Conservation (phyloP, 1,139 yeast species). For the Eremothecium cymbalariae region DNA sequence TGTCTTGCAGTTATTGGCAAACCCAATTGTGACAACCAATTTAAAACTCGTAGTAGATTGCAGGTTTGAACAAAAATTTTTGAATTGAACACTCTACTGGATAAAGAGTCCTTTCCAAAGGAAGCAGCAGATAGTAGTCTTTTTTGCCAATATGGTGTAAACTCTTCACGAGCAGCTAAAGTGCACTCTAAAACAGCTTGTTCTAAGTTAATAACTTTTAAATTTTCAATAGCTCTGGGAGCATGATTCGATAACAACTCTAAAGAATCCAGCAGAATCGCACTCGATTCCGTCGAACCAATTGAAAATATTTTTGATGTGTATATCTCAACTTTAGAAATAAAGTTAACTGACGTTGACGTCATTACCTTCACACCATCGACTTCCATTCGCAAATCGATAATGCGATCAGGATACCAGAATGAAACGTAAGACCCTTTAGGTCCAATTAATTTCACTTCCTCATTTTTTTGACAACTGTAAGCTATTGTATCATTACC, state of each 20-base stretch:
- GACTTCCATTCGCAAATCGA: constrained; percentile 41
- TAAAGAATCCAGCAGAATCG: constrained; percentile 74
- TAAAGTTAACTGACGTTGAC: constrained; percentile 48
- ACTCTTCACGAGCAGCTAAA: constrained; percentile 68
- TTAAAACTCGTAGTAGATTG: constrained; percentile 56
- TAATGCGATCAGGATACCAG: constrained; percentile 38
- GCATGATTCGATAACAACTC: constrained; percentile 62
- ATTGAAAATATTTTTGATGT: constrained; percentile 62
- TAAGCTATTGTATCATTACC: constrained; percentile 71
- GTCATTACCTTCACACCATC: constrained; percentile 73
- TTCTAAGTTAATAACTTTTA: constrained; percentile 49
- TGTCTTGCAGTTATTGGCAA: constrained; percentile 57
- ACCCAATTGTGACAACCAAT: constrained; percentile 44
- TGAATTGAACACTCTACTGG: constrained; percentile 22
- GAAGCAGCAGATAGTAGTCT: constrained; percentile 70
- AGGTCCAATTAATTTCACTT: constrained; percentile 65
- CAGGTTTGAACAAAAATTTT: constrained; percentile 47
- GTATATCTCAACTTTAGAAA: constrained; percentile 53
- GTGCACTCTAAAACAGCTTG: constrained; percentile 68
- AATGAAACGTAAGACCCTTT: constrained; percentile 42
- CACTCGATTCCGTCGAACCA: constrained; percentile 79
- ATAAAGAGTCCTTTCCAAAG: constrained; percentile 67
- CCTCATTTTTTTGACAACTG: constrained; percentile 47
- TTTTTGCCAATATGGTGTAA: constrained; percentile 73
- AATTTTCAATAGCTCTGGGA: constrained; percentile 77